A percentile compares a stretch with the other conserved stretches of the same genome.
Conservation (phyloP, 2,329 filamentous ascomycete genomes). For the Lojkania enalia region DNA sequence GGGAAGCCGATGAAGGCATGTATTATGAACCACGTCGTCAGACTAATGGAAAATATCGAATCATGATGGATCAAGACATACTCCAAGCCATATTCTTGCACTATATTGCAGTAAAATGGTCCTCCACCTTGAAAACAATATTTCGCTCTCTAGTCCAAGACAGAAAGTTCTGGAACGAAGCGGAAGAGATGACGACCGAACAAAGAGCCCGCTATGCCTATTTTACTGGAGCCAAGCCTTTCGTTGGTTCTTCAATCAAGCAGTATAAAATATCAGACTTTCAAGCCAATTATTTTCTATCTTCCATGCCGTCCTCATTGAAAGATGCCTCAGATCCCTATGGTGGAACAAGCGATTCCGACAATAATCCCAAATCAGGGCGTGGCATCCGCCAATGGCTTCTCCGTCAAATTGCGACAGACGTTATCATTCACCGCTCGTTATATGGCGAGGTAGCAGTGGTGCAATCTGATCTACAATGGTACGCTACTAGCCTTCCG, state of each 20-base stretch:
- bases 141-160: conserved; percentile 17
- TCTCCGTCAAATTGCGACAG: conserved; percentile 46
- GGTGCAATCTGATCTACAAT: conserved; percentile 50
- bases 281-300: conserved; percentile 9
- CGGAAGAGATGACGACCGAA: conserved; percentile 1
- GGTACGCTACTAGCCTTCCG: conserved; percentile 48
- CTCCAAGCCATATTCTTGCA: conserved; percentile 52
- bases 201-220: conserved; percentile 7
- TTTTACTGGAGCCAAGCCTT: conserved; percentile 4
- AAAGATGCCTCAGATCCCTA: conserved; percentile 21
- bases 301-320: conserved; percentile 23
- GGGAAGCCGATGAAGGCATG: conserved; percentile 48
- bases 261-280: conserved; percentile 20
- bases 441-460: conserved; percentile 43
- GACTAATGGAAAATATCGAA: conserved; percentile 51
- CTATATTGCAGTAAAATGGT: conserved; percentile 47
- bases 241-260: conserved; percentile 6
- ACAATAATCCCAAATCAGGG: conserved; percentile 11
- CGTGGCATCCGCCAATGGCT: conserved; percentile 46
- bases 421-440: conserved; percentile 41
- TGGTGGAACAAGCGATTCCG: conserved; percentile 9
- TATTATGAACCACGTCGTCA: conserved; percentile 49
- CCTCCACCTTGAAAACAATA: conserved; percentile 31
- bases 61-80: conserved; percentile 54
- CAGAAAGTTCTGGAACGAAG: conserved; percentile 10